Base-by-base conservation (phyloP, 2,329 filamentous ascomycete genomes). In the Colletotrichum sp. region DNA sequence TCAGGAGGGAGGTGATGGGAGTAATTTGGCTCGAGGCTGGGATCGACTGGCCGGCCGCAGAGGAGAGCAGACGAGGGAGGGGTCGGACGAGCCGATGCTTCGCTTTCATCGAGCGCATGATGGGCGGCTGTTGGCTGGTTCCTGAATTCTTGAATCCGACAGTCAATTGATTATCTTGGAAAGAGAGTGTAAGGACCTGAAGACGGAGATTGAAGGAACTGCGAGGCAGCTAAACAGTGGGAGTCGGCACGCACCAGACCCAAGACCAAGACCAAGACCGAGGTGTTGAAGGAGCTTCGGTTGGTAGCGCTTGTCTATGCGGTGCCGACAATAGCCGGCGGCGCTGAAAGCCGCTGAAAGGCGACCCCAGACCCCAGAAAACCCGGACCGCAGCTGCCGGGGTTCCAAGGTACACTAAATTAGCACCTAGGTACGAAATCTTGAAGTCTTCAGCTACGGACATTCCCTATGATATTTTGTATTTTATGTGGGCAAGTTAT, bases 1-100 rank as follows among this genome's bases (percentile, higher is more conserved):
- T 99, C 28, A 99, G 90, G 57, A 99, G 94, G 10, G 96, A 98
- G 71, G 92, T 93, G 79, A 93, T 91, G 34, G 91, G 89, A 16
- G 87, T 89, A 61, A 86, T 80, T 59, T 82, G 81, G 30, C 71
- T 75, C 24, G 77, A 73, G 34, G 76, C 74, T 18, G 73, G 61
- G 16, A 74, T 66, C 18, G 70, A 36, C 34, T 76, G 64, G 16
- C 65, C 74, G 26, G 71, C 67, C 14, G 74, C 74, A 39, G 79
- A 60, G 72, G 86, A 83, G 61, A 84, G 80, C 36, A 79, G 82
- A 74, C 83, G 87, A 83, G 84, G 84, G 78, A 85, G 83, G 66
- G 84, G 83, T 78, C 86, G 87, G 79, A 89, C 82, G 77, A 87
- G 86, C 78, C 88, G 85, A 78, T 88, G 86, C 76, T 86, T 87